Evolutionary conservation across 2,329 filamentous ascomycete species (phyloP).

Genomic region (Colletotrichum musicola): DNA sequence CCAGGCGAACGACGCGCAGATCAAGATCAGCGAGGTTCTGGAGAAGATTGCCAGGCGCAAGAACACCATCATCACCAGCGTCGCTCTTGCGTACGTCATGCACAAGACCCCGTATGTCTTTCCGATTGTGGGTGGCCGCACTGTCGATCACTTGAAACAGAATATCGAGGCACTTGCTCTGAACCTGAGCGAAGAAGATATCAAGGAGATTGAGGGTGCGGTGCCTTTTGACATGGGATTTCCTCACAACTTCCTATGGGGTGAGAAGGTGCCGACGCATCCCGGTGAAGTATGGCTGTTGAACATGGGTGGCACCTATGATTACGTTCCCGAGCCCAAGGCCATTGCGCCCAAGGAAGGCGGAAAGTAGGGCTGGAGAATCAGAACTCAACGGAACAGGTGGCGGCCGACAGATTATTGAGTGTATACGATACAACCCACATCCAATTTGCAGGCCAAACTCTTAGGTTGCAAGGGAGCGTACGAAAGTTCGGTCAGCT

Average conservation of each 20-base stretch:
- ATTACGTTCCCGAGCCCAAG: constrained; percentile 61
- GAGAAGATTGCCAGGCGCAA: constrained; percentile 63
- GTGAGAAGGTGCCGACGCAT: constrained; percentile 51
- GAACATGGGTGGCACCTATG: constrained; percentile 61
- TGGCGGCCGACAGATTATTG: constrained; percentile 44
- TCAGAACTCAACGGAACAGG: constrained; percentile 47
- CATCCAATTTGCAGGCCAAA: not conserved
- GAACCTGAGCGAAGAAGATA: constrained; percentile 70
- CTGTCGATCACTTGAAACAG: constrained; percentile 75
- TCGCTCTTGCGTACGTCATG: constrained; percentile 80
- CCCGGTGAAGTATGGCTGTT: constrained; percentile 59
- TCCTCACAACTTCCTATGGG: constrained; percentile 71
- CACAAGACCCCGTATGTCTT: constrained; percentile 79
- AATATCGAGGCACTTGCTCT: constrained; percentile 78
- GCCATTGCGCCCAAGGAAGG: constrained; percentile 56
- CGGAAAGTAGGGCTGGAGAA: constrained; percentile 57
- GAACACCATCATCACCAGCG: constrained; percentile 57
- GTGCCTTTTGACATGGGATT: constrained; percentile 75
- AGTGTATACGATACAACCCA: constrained; percentile 6
- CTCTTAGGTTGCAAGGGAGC: no score
- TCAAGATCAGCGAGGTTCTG: constrained; percentile 59
- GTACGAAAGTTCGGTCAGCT: no score
- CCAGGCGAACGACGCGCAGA: constrained; percentile 64
- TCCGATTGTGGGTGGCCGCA: constrained; percentile 78
- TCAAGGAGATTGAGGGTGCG: constrained; percentile 74